Conservation (phyloP, 768 basidiomycete species). For the Candolleomyces eurysporus region DNA sequence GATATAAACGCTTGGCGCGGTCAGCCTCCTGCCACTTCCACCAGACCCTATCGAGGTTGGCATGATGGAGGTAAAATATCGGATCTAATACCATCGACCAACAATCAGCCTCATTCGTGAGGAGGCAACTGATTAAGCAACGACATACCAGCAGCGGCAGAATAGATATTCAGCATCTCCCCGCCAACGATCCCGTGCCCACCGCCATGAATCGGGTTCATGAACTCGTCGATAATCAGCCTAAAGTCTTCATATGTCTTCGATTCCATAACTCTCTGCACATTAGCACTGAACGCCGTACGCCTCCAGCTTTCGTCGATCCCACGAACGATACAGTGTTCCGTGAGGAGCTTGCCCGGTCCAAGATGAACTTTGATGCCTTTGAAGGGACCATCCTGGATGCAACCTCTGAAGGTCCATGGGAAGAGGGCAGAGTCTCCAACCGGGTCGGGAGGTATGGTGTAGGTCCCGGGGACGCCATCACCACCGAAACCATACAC, state of each 20-base stretch:
- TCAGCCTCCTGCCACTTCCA: slow-evolving; percentile 8
- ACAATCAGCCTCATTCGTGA: neutral
- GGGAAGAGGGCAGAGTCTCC: neutral
- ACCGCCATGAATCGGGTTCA: slow-evolving; percentile 5
- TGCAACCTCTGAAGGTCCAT: slow-evolving; percentile 1
- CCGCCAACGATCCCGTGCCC: slow-evolving; percentile 11
- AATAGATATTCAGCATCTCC: slow-evolving; percentile 10
- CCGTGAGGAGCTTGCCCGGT: slow-evolving; percentile 7
- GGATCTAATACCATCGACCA: neutral
- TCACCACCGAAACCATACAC: slow-evolving; percentile 8
- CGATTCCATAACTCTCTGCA: neutral
- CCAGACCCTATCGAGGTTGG: slow-evolving; percentile 8
- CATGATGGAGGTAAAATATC: slow-evolving; percentile 8
- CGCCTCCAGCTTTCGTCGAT: slow-evolving; percentile 6
- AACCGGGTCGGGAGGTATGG: neutral
- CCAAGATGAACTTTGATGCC: slow-evolving; percentile 1
- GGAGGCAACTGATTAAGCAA: neutral
- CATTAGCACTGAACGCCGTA: neutral
- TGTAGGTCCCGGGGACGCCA: slow-evolving; percentile 8
- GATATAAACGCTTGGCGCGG: neutral
- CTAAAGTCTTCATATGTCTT: slow-evolving; percentile 6
- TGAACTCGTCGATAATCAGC: neutral
- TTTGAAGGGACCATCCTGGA: slow-evolving; percentile 8
- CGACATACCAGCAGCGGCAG: slow-evolving; percentile 5
- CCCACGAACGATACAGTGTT: slow-evolving; percentile 5